Evolutionary conservation across 2,329 filamentous ascomycete genomes (phyloP), one percentile per base, ranked within the genome.

Genomic region (Fusarium equiseti): DNA sequence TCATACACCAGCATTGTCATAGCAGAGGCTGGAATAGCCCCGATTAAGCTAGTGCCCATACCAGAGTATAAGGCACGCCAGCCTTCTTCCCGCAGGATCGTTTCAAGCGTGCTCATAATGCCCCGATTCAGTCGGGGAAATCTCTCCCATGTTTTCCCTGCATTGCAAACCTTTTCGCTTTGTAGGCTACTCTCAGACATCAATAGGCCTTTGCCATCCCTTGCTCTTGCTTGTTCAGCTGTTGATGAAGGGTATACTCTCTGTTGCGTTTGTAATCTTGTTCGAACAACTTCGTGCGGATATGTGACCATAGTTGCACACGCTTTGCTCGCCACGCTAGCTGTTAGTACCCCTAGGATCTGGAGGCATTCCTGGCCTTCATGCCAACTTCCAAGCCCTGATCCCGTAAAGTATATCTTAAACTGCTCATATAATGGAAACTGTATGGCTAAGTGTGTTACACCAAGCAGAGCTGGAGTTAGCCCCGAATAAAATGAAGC

Each of bases 211-310:
- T 20, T 15, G 46, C 46, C 46, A 31, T 49, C 27, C 46, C 12
- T 31, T 49, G 8, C 46, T 42, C 46, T 22, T 49, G 46, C 46
- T 8, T 31, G 46, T 49, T 49, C 46, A 31, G 29, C 26, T 49
- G n/a, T 13, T 24, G 27, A 22, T 31, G 27, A 49, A 31, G 46
- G 27, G 46, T 49, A 31, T 32, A 49, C 27, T 49, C 29, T 31
- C 46, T 49, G 46, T 31, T 49, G 46, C 46, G 46, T 49, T 49
- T 49, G 27, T 49, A 49, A 49, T 31, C 46, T 49, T 32, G 27
- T 49, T 32, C 27, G 27, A 32, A 49, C 27, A 49, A 49, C 46
- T 49, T 49, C 46, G 46, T 49, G 46, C 13, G 46, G 46, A 49
- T 49, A 49, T 49, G 46, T 49, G 27, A 31, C 27, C n/a, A 31